Evolutionary conservation across 345 rosid genomes (phyloP).

Genomic region (Brassica nigra): DNA sequence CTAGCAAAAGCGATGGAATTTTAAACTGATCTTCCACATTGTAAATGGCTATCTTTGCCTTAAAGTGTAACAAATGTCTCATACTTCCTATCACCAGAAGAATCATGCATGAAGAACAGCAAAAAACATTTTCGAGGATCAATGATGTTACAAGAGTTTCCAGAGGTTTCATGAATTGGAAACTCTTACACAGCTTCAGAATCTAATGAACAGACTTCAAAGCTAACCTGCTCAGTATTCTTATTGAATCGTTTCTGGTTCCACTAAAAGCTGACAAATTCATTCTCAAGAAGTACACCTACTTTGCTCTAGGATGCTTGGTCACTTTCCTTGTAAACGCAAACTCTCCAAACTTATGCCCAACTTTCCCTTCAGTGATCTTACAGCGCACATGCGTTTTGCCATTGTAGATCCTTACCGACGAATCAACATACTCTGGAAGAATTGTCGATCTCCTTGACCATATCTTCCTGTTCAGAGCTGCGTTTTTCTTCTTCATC

Average conservation of each 20-base stretch:
- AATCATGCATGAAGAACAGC: neutral
- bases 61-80: neutral
- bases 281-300: neutral
- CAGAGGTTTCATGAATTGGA: neutral
- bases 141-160: neutral
- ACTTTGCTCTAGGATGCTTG: constrained; percentile 37
- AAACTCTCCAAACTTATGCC: constrained; percentile 55
- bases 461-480: constrained; percentile 50
- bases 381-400: constrained; percentile 47
- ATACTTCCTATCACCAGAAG: neutral
- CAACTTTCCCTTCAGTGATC: constrained; percentile 52
- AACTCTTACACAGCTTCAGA: neutral
- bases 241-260: constrained; percentile 13
- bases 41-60: neutral
- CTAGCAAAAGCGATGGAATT: neutral
- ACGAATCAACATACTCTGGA: constrained; percentile 47
- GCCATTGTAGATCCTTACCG: constrained; percentile 53
- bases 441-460: constrained; percentile 52
- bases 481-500: constrained; percentile 41
- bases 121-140: neutral
- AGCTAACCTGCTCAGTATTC: neutral
- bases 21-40: neutral
- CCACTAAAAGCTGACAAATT: neutral
- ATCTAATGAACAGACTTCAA: neutral
- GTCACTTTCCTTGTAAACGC: constrained; percentile 46